These are phyloP conservation scores for Fusarium hostae DNA, from an alignment of 2,329 filamentous ascomycete genomes.

Conservation along the genomic window DNA sequence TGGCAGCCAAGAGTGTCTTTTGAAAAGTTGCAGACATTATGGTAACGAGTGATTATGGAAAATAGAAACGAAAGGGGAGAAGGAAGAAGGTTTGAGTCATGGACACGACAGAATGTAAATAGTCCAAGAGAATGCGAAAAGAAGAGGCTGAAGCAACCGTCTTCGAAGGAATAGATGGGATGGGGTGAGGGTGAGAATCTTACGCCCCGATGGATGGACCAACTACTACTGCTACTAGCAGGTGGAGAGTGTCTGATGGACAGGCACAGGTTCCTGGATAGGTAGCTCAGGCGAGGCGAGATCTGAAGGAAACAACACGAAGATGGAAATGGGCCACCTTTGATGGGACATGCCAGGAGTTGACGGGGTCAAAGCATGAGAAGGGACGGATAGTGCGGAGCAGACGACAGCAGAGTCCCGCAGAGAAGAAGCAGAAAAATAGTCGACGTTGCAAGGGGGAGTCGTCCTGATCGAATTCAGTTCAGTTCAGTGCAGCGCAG, in stretches of 20 bases:
- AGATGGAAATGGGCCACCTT: conserved; percentile 25
- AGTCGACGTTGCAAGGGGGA: conserved; percentile 32
- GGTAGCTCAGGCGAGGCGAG: conserved; percentile 33
- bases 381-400: conserved; percentile 20
- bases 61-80: conserved; percentile 22
- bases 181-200: conserved; percentile 39
- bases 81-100: conserved; percentile 22
- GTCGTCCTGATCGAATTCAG: conserved; percentile 18
- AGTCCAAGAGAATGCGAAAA: conserved; percentile 26
- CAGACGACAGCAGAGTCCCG: conserved; percentile 7
- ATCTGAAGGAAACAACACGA: conserved; percentile 32
- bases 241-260: conserved; percentile 39
- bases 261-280: conserved; percentile 28
- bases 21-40: conserved; percentile 66
- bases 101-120: conserved; percentile 43
- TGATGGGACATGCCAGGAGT: conserved; percentile 36
- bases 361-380: conserved; percentile 12
- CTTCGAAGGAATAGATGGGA: conserved; percentile 20
- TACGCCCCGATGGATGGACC: conserved; percentile 30
- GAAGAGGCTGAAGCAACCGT: conserved; percentile 21
- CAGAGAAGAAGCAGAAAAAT: neutral
- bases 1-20: conserved; percentile 64
- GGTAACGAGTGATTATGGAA: conserved; percentile 60
- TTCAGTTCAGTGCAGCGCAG: neutral
- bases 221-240: conserved; percentile 29